A percentile compares a stretch with the other conserved stretches of the same genome.
phyloP scores from a whole-genome alignment of 2,329 filamentous ascomycete genomes.

The Aspergillus viridinutans region DNA sequence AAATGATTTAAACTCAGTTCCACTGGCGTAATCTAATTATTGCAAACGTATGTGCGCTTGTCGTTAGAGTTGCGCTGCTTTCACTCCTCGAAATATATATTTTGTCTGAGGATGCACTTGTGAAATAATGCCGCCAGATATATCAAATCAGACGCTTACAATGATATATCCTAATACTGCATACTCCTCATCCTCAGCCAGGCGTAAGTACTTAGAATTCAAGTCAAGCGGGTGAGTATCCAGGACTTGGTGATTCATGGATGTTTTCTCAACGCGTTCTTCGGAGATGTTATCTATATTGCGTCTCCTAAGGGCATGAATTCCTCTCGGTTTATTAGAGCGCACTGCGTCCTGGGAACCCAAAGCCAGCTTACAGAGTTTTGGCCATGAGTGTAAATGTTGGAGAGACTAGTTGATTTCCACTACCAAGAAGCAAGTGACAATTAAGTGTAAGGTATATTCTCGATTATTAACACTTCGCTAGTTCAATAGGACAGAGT shows the following conservation, averaged over 20 bases:
- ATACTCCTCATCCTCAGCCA: neutral
- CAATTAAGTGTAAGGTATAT: neutral
- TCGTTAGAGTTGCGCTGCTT: too few relatives aligned
- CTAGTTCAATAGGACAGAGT: neutral
- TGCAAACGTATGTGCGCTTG: neutral
- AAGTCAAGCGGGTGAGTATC: neutral
- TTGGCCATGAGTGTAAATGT: neutral
- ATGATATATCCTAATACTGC: neutral
- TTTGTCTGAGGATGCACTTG: accelerated
- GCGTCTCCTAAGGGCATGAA: neutral
- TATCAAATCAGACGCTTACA: too few relatives aligned
- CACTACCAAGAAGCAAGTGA: neutral
- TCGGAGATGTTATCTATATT: neutral
- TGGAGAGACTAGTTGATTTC: too few relatives aligned
- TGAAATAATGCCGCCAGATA: too few relatives aligned
- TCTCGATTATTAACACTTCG: neutral
- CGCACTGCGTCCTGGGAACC: too few relatives aligned
- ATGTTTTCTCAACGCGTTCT: neutral
- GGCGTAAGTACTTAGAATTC: neutral
- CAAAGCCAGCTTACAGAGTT: too few relatives aligned
- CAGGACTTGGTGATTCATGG: neutral
- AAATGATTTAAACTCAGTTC: neutral
- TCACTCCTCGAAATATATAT: neutral
- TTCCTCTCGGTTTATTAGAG: neutral
- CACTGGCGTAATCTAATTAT: neutral